Evolutionary conservation across 2,329 filamentous ascomycete genomes (phyloP).

Genomic region (Aspergillus sp.): DNA sequence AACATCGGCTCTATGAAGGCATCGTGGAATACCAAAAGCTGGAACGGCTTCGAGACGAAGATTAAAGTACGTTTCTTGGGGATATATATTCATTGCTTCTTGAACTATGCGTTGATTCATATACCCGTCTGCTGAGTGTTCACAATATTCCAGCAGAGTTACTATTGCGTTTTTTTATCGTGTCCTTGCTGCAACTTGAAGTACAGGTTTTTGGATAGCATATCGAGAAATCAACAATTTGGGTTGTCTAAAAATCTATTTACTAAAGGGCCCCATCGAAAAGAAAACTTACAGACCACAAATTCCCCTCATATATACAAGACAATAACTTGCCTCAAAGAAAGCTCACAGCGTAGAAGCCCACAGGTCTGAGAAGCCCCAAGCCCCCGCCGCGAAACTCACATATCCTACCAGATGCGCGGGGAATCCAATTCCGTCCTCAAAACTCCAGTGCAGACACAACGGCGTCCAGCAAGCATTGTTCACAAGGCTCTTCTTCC

Average conservation of each 20-base stretch:
- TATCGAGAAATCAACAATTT: neutral
- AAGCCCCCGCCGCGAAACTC: conserved; percentile 53
- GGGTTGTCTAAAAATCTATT: neutral
- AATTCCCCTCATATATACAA: conserved; percentile 4
- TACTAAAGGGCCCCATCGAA: neutral
- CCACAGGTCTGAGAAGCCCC: conserved; percentile 48
- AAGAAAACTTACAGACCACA: neutral
- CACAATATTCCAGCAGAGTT: no score
- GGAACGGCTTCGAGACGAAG: neutral
- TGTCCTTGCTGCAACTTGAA: neutral
- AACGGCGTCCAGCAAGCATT: conserved; percentile 78
- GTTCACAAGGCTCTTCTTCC: conserved; percentile 61
- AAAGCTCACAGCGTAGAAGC: conserved; percentile 33
- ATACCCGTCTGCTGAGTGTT: neutral
- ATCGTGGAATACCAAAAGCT: conserved; percentile 15
- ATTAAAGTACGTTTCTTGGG: neutral
- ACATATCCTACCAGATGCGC: conserved; percentile 59
- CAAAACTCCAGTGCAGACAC: conserved; percentile 78
- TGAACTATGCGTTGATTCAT: neutral
- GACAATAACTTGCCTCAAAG: neutral
- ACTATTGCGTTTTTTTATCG: neutral
- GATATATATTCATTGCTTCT: neutral
- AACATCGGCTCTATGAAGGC: conserved; percentile 17
- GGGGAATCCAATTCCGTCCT: conserved; percentile 60
- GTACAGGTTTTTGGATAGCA: neutral